Evolutionary conservation across 2,329 filamentous ascomycete genomes (phyloP).

Genomic region (Pseudogymnoascus sp.): DNA sequence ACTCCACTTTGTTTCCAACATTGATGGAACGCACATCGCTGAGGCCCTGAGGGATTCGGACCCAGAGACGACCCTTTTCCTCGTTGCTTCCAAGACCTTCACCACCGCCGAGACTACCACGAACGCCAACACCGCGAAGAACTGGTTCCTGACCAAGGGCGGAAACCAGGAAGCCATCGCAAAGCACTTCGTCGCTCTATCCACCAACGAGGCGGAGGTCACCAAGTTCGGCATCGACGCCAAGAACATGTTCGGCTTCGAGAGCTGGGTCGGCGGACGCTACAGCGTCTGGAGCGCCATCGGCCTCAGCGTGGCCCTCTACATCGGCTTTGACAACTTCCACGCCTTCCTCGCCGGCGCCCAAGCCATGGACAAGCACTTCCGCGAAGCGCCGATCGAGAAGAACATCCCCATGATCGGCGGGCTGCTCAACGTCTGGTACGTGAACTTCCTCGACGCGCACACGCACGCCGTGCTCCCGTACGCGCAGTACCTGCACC

Average conservation of each 20-base stretch:
- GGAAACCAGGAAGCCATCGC: slow-evolving; percentile 77
- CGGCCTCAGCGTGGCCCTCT: slow-evolving; percentile 85
- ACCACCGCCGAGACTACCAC: slow-evolving; percentile 96
- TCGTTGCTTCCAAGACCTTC: slow-evolving; percentile 98
- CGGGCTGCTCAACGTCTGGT: slow-evolving; percentile 86
- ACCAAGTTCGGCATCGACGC: slow-evolving; percentile 98
- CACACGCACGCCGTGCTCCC: no score
- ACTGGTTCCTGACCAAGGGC: slow-evolving; percentile 86
- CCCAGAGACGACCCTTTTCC: slow-evolving; percentile 97
- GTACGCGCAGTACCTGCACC: no score
- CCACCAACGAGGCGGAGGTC: slow-evolving; percentile 90
- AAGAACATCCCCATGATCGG: slow-evolving; percentile 92
- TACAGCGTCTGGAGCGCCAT: slow-evolving; percentile 99
- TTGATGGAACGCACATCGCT: slow-evolving; percentile 95
- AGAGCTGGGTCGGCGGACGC: slow-evolving; percentile 95
- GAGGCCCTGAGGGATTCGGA: slow-evolving; percentile 85
- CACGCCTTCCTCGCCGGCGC: slow-evolving; percentile 90
- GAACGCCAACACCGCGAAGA: slow-evolving; percentile 95
- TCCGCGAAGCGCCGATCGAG: slow-evolving; percentile 81
- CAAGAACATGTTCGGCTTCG: slow-evolving; percentile 99
- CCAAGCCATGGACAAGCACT: slow-evolving; percentile 98
- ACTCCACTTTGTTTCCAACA: slow-evolving; percentile 98
- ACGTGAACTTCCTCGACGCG: no score
- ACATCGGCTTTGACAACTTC: slow-evolving; percentile 97
- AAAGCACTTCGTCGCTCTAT: slow-evolving; percentile 98